Evolutionary conservation across 2,329 filamentous ascomycete genomes (phyloP), one percentile per base, ranked within the genome.

Genomic region (Arthroderma uncinatum): DNA sequence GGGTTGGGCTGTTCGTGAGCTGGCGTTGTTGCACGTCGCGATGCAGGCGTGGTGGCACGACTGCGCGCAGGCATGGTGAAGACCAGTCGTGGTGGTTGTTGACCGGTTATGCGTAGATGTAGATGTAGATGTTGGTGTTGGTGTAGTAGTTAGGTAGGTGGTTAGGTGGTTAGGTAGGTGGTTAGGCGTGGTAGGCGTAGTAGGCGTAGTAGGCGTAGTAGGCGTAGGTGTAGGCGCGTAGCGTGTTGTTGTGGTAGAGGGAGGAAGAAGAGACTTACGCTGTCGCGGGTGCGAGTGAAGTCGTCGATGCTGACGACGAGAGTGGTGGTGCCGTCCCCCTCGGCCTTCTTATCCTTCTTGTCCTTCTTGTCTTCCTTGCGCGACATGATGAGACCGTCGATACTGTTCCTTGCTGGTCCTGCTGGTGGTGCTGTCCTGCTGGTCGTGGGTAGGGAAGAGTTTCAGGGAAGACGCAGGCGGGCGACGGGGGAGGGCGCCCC

Each of bases 211-310:
- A n/a, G n/a, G n/a, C n/a, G n/a, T n/a, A n/a, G n/a, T n/a, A 30
- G 21, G 10, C 23, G 33, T 44, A 23, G 28, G 40, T 12, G 36
- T 47, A 23, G 53, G 6, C 10, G 21, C 36, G 57, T 16, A 14
- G 7, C 4, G 47, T 8, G 12, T 4, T n/a, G 10, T 23, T 14
- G 21, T 2, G 28, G 12, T 14, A 34, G 48, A 33, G 33, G 36
- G 19, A 56, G n/a, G 55, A 54, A 56, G 10, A 10, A 42, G 61
- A 57, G 56, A 77, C 87, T 80, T 84, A 94, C 89, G 70, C 83
- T 85, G 70, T 94, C 89, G 66, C 89, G 82, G 53, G 90, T 89
- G 68, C 85, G 80, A 60, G 88, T 80, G 70, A 92, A 92, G 71
- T 88, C 85, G 58, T 89, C 85, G 58, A 86, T 79, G 60, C 89